Conservation (phyloP, 495 filamentous ascomycete genomes). For the Annulohypoxylon nitens region DNA sequence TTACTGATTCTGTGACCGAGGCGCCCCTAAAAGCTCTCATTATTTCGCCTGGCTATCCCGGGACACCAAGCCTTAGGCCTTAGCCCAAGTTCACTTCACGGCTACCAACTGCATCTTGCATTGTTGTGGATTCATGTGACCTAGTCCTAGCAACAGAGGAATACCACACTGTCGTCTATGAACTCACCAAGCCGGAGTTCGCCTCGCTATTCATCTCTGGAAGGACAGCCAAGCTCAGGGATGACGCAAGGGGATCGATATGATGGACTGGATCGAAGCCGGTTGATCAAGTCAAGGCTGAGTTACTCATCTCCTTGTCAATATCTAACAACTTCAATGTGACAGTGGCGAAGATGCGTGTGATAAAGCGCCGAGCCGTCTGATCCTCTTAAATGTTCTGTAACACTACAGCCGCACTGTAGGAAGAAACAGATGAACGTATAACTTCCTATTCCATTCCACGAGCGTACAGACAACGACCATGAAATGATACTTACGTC, state of each 20-base stretch:
- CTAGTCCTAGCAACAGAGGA: background rate
- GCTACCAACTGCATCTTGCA: slow-evolving; percentile 6
- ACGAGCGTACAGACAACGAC: background rate
- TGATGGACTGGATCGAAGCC: background rate
- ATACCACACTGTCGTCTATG: background rate
- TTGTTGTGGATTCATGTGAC: slow-evolving; percentile 14
- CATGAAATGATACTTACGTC: slow-evolving; percentile 9
- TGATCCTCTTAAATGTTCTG: background rate
- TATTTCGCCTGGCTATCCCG: background rate
- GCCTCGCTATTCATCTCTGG: background rate
- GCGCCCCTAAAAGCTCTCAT: background rate
- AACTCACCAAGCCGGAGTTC: background rate
- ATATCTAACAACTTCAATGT: background rate
- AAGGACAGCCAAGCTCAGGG: background rate
- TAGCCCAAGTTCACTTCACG: background rate
- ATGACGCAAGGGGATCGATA: slow-evolving; percentile 23
- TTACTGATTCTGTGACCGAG: background rate
- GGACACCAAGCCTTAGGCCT: background rate
- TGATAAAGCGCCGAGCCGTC: background rate
- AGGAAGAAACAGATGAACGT: background rate
- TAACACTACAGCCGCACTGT: background rate
- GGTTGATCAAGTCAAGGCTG: background rate
- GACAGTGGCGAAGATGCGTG: slow-evolving; percentile 4
- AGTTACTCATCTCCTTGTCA: background rate
- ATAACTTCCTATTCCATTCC: background rate